These are phyloP conservation scores for Mollisiaceae sp. DNA, from an alignment of 2,329 filamentous ascomycete species.

Conservation along the genomic window DNA sequence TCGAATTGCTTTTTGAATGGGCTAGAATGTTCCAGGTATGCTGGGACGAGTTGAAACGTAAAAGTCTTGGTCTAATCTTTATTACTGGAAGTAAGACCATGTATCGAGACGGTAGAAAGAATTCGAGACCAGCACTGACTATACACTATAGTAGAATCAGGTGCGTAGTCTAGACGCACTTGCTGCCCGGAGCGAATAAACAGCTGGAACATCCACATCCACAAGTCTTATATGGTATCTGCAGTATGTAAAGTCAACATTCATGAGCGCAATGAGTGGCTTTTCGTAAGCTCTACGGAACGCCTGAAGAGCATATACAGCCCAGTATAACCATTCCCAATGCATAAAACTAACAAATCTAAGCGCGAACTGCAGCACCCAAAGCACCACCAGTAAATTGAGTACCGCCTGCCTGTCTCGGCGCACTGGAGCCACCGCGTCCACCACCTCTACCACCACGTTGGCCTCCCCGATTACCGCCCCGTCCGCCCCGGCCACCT, in stretches of 20 bases:
- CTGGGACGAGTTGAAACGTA: background rate
- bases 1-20: background rate
- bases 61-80: background rate
- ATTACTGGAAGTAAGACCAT: background rate
- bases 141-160: background rate
- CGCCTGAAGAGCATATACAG: constrained; percentile 40
- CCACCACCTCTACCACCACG: constrained; percentile 66
- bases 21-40: background rate
- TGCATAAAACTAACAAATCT: constrained; percentile 42
- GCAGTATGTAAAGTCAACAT: background rate
- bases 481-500: constrained; percentile 74
- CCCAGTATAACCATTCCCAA: constrained; percentile 40
- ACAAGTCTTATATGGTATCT: background rate
- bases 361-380: constrained; percentile 69
- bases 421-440: constrained; percentile 60
- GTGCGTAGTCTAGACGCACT: background rate
- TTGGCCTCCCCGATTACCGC: constrained; percentile 63
- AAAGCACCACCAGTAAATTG: constrained; percentile 84
- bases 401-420: constrained; percentile 73
- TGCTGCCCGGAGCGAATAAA: background rate
- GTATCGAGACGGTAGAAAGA: background rate
- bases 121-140: background rate
- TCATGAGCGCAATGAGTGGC: constrained; percentile 21
- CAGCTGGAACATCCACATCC: background rate
- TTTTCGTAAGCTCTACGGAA: constrained; percentile 43